Percentiles rank a stretch among this genome's conserved stretches.
These are phyloP conservation scores for Spergularia marina DNA, from an alignment of 148 eudicot species.

Conservation along the genomic window DNA sequence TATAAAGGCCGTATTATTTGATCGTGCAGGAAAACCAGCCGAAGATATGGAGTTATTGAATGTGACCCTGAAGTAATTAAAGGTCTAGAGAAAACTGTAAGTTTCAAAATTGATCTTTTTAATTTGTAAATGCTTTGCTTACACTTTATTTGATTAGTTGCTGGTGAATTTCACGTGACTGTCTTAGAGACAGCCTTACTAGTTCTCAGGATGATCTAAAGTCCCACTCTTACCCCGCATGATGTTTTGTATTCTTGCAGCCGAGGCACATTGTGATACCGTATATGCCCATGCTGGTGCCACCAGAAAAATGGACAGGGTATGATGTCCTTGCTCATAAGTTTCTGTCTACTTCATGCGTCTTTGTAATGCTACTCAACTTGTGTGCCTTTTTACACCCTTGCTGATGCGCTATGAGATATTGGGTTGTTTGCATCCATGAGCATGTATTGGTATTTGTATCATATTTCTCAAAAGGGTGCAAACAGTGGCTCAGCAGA, in stretches of 20 bases:
- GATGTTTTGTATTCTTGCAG: slow-evolving; percentile 41
- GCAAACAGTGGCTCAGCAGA: neutral
- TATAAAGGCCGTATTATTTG: slow-evolving; percentile 15
- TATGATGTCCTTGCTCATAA: slow-evolving; percentile 34
- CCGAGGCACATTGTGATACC: slow-evolving; percentile 95
- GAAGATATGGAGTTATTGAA: slow-evolving; percentile 75
- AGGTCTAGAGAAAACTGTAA: slow-evolving; percentile 86
- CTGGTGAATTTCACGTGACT: neutral
- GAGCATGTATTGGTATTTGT: neutral
- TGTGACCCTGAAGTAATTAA: slow-evolving; percentile 73
- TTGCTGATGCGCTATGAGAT: slow-evolving; percentile 1
- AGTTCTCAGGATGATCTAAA: slow-evolving; percentile 4
- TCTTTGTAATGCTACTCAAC: neutral
- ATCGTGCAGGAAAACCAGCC: slow-evolving; percentile 48
- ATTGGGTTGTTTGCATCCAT: neutral
- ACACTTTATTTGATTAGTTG: neutral
- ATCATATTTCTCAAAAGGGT: neutral
- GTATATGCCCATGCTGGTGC: slow-evolving; percentile 97
- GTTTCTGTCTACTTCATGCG: neutral
- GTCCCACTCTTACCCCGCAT: slow-evolving; percentile 13
- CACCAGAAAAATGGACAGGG: slow-evolving; percentile 95
- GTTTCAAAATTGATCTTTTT: slow-evolving; percentile 15
- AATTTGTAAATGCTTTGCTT: neutral
- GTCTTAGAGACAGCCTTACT: neutral
- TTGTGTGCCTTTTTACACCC: slow-evolving; percentile 6